Conservation (phyloP, 192 early-diverging fungal genomes). For the Coemansia sp. region DNA sequence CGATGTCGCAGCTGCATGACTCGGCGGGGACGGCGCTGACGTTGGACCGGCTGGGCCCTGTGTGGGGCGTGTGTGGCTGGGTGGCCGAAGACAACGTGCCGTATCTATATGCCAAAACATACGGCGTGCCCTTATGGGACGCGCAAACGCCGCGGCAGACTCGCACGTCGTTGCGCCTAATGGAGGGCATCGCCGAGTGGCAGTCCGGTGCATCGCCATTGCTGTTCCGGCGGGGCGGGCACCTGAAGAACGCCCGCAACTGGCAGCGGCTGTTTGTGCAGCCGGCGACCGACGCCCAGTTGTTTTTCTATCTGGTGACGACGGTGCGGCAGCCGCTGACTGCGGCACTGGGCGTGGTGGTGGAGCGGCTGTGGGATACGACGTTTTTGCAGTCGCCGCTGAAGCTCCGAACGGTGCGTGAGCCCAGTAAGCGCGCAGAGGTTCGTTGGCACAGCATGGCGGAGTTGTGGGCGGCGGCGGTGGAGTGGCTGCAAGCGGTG, state of each 20-base stretch:
- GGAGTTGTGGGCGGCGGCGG: constrained; percentile 27
- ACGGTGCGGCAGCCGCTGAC: constrained; percentile 28
- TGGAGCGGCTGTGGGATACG: constrained; percentile 26
- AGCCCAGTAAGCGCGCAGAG: background rate
- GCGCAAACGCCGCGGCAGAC: constrained; percentile 9
- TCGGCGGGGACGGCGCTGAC: constrained; percentile 13
- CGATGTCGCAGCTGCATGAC: constrained; percentile 1
- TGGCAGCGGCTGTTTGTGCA: constrained; percentile 16
- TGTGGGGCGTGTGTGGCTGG: constrained; percentile 42
- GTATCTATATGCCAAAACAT: constrained; percentile 1
- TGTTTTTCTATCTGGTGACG: constrained; percentile 38
- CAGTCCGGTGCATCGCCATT: constrained; percentile 5
- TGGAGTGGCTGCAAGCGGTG: constrained; percentile 29
- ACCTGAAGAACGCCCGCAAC: constrained; percentile 13
- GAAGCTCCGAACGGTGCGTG: constrained; percentile 3
- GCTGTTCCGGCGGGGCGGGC: constrained; percentile 21
- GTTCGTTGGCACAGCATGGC: constrained; percentile 13
- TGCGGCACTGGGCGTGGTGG: constrained; percentile 5
- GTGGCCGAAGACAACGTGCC: constrained; percentile 23
- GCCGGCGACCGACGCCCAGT: constrained; percentile 12
- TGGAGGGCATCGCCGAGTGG: constrained; percentile 8
- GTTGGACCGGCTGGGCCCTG: constrained; percentile 7
- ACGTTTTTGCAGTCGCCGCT: constrained; percentile 14
- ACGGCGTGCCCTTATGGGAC: constrained; percentile 16
- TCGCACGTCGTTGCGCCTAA: constrained; percentile 5